Percentiles rank a stretch among this genome's conserved stretches.
Conservation (phyloP, 2,329 filamentous ascomycete species). For the Rhynchosporium agropyri region DNA sequence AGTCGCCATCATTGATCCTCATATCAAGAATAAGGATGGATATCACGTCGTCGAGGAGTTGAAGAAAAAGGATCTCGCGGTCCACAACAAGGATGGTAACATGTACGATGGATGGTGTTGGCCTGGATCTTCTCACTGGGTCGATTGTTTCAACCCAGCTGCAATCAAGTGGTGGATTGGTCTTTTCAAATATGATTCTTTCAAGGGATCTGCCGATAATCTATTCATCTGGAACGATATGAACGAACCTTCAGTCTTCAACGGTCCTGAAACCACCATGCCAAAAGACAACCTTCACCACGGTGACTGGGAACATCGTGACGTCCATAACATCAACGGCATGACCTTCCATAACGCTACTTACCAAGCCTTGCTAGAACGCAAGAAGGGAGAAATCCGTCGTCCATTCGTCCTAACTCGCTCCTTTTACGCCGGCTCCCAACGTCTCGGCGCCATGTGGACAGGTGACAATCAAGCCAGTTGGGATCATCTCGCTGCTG, state of each 20-base stretch:
- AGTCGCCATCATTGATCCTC: slow-evolving; percentile 93
- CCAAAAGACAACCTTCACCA: slow-evolving; percentile 96
- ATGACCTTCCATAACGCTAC: slow-evolving; percentile 96
- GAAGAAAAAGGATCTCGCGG: slow-evolving; percentile 79
- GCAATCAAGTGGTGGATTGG: slow-evolving; percentile 88
- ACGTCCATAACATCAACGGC: slow-evolving; percentile 94
- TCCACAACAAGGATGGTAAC: slow-evolving; percentile 86
- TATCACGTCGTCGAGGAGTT: slow-evolving; percentile 80
- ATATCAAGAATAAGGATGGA: slow-evolving; percentile 88
- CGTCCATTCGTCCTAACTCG: slow-evolving; percentile 93
- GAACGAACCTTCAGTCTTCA: slow-evolving; percentile 99
- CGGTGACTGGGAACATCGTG: slow-evolving; percentile 93
- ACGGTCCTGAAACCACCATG: slow-evolving; percentile 97
- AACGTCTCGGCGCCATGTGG: slow-evolving; percentile 95
- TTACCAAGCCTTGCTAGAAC: slow-evolving; percentile 78
- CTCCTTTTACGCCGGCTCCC: slow-evolving; percentile 88
- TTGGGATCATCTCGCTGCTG: slow-evolving; percentile 88
- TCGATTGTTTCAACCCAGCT: slow-evolving; percentile 94
- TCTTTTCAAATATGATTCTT: slow-evolving; percentile 84
- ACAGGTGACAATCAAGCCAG: slow-evolving; percentile 95
- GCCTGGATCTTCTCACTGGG: slow-evolving; percentile 95
- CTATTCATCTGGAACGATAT: slow-evolving; percentile 99
- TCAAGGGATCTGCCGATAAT: slow-evolving; percentile 84
- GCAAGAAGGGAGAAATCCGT: slow-evolving; percentile 81
- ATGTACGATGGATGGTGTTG: slow-evolving; percentile 98